Evolutionary conservation across 495 filamentous ascomycete genomes (phyloP), one percentile per base, ranked within the genome.

Genomic region (Podospora bellae-mahoneyi): DNA sequence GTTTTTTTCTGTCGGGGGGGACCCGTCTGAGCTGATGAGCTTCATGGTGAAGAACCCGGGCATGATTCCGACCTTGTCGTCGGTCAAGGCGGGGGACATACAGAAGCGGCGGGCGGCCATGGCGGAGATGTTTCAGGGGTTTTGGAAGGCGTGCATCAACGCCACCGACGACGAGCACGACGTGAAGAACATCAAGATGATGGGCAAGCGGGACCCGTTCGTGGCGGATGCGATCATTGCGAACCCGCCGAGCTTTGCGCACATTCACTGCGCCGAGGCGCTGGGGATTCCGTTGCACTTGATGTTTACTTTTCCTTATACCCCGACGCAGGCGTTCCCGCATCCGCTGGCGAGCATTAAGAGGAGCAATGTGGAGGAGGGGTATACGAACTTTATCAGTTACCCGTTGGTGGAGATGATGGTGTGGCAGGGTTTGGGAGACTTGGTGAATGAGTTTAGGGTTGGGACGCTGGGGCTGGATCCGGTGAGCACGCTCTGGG

Each of bases 11-110:
- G 91, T 94, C 48, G 91, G 91, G 13, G 91, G 91, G 32, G 89
- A 94, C 74, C 91, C 92, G 18, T 82, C 87, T 1, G 87, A 91
- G 72, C 83, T 95, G 27, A 95, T 95, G 91, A 86, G 89, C 2
- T 94, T 91, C 71, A 93, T 94, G 91, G 91, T 93, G 23, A 92
- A 92, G 74, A 92, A 95, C 76, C 90, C 91, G 15, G 90, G 91
- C 1, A 80, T 95, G 65, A 89, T 93, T 78, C 91, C 91, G 0
- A 86, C 86, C 15, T 81, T 93, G 59, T 83, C 88, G 61, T 83
- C 88, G 4, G 78, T 94, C 20, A 84, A 85, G 57, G 86, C 81
- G 55, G 91, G 91, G 13, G 90, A 91, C 64, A 85, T 94, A 48
- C 83, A 82, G 2, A 83, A 85, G 69, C 81, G 88, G n/a, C 82